Evolutionary conservation across 192 early-diverging fungal genomes (phyloP), one percentile per base, ranked within the genome.

Genomic region (Entomortierella lignicola): DNA sequence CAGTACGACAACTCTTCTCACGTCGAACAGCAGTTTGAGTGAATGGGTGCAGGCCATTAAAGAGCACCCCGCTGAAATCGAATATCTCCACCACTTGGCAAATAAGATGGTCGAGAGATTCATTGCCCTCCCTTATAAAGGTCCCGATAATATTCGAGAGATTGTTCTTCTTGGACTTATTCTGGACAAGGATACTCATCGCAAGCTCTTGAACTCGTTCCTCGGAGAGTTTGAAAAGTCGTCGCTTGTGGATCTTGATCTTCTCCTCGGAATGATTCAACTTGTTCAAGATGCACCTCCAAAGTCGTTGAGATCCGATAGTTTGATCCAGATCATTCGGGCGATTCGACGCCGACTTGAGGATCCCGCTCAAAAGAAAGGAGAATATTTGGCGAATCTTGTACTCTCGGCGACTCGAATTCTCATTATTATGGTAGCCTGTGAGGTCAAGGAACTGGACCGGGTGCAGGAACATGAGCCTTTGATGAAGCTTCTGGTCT

Each of bases 371-470:
- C 37, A 43, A 8, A 20, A n/a, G 39, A 2, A 4, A n/a, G 3
- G 11, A 20, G n/a, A 60, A 3, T n/a, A 60, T 44, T 10, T 41
- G 39, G 12, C 18, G 10, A 20, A 43, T 15, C 41, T 60, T 1
- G 32, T 23, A 18, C 20, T 41, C 0, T 37, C 58, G n/a, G 2
- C 43, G 2, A 44, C 58, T 4, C 58, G 58, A 43, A 4, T 60
- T 25, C 58, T 60, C 20, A 41, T 44, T 23, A 25, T 43, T 1
- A 43, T 60, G 58, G 58, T 25, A 5, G 20, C 3, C 4, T 2
- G 25, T 23, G 26, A 60, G 17, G 58, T 60, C 58, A 60, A 60
- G 32, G 58, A 43, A 25, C 20, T 60, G 58, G 26, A 60, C 4
- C 34, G 58, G 0, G 39, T 23, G 2, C 15, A 43, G 12, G 41